Evolutionary conservation across 2,329 filamentous ascomycete genomes (phyloP), one percentile per base, ranked within the genome.

Genomic region (Sarocladium oryzae): DNA sequence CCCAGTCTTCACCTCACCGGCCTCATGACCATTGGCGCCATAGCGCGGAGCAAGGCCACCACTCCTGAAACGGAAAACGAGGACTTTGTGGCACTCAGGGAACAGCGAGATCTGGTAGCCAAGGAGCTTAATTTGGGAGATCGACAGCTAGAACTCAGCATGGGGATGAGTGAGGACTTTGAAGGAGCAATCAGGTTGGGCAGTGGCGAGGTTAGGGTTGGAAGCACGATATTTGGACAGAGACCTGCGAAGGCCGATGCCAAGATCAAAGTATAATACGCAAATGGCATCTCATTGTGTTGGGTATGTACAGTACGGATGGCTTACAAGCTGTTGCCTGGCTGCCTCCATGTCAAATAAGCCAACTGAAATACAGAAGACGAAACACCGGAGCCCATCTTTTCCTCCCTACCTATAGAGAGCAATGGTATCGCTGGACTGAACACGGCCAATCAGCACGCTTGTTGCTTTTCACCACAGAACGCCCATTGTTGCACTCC

Each of bases 141-240:
- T n/a, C 76, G 77, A 54, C 56, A 53, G n/a, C 65, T 96, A 60
- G 90, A 96, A 73, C 68, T 97, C 69, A 96, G 91, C 69, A 99
- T 99, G 92, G 92, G 92, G 6, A 99, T 99, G 93, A 96, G 90
- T 65, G 84, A 89, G 62, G 93, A 99, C 68, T 99, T 92, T 66
- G 91, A 96, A 72, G 87, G 85, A 7, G 93, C 93, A 1, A 85
- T 97, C 62, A 70, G 69, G 11, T 73, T 89, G 73, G 93, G 93
- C 0, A 96, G 91, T 69, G 78, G 82, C 59, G 90, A 97, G 75
- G 91, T 99, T 5, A 79, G 93, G 53, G 82, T 99, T 8, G 93
- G 93, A 2, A 97, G 89, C 63, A 92, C 88, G 2, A 96, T 99
- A 53, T 99, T 99, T 66, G 93, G 93, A 2, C 73, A 84, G 63